Conservation (phyloP, 73 alveolate species). For the Paramecium caudatum region DNA sequence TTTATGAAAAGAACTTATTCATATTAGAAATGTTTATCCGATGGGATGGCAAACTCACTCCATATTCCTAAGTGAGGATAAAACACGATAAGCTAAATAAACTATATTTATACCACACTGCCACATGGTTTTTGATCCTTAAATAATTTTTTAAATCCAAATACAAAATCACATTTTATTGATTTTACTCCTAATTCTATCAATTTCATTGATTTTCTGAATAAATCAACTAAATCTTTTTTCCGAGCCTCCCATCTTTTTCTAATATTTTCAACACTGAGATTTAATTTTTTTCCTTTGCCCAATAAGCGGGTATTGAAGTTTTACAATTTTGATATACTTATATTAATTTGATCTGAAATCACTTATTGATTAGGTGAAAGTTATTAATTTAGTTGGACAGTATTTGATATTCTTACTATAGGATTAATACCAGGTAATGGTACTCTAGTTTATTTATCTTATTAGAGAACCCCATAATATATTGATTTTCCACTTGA, state of each 20-base stretch:
- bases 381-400: background rate
- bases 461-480: background rate
- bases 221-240: background rate
- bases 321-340: background rate
- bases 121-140: background rate
- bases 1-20: background rate
- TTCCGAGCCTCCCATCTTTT: no score
- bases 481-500: background rate
- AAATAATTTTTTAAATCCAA: background rate
- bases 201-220: background rate
- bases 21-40: constrained; percentile 12
- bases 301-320: no score
- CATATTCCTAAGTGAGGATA: constrained; percentile 25
- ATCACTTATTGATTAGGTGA: background rate
- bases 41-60: background rate
- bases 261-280: no score
- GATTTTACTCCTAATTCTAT: constrained; percentile 32
- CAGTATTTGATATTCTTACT: background rate
- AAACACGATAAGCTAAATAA: constrained; percentile 13
- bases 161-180: background rate
- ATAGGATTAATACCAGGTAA: background rate
- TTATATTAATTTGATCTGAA: background rate
- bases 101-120: constrained; percentile 37
- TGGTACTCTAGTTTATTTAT: background rate
- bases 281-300: no score